These are phyloP conservation scores for Monilinia laxa DNA, from an alignment of 2,329 filamentous ascomycete genomes.

Conservation along the genomic window DNA sequence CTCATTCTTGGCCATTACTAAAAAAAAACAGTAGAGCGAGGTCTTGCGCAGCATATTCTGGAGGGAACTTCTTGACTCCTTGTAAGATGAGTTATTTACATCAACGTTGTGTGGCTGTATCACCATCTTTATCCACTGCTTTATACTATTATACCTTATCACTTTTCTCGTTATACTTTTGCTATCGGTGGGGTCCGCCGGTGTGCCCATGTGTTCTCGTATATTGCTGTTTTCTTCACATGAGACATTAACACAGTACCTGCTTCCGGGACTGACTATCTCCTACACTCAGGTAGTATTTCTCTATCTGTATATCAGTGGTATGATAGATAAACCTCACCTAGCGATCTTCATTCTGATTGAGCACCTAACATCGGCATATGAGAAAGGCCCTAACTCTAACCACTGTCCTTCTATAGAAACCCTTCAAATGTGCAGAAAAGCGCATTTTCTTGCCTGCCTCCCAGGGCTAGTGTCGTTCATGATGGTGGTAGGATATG, in stretches of 20 bases:
- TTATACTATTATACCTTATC: conserved; percentile 10
- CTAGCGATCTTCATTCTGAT: background rate
- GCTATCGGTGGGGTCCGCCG: background rate
- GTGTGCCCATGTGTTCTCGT: background rate
- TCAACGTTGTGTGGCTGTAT: conserved; percentile 6
- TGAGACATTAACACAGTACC: background rate
- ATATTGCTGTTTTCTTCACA: conserved; percentile 1
- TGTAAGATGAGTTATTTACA: background rate
- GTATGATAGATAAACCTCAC: background rate
- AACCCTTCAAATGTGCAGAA: background rate
- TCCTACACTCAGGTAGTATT: background rate
- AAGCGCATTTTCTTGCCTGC: background rate
- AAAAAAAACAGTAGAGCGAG: background rate
- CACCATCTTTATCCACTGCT: conserved; percentile 12
- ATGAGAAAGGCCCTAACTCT: background rate
- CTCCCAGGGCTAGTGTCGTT: background rate
- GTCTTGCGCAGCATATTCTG: background rate
- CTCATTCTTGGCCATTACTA: background rate
- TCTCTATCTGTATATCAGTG: background rate
- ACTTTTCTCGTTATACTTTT: background rate
- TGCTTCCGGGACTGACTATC: background rate
- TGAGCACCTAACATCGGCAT: background rate
- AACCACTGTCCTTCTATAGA: background rate
- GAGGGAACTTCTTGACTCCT: background rate
- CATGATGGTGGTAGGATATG: background rate